Conservation (phyloP, 1,284 basidiomycete species). For the Ustilago curta region DNA sequence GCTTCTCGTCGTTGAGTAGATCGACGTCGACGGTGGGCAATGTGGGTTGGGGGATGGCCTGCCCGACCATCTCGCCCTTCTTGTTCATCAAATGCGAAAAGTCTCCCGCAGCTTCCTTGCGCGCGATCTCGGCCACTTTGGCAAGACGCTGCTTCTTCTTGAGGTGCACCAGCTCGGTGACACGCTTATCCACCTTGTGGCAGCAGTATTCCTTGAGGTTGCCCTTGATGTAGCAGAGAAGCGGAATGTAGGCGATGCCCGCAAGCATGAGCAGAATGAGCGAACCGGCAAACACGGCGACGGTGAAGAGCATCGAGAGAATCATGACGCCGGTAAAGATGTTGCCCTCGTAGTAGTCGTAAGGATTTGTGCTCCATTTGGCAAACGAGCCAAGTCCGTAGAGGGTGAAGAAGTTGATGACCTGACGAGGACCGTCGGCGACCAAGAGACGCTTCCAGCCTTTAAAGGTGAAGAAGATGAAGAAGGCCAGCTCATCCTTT, state of each 20-base stretch:
- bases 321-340: conserved; percentile 85
- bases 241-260: conserved; percentile 87
- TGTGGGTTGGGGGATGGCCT: conserved; percentile 92
- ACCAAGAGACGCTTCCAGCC: conserved; percentile 92
- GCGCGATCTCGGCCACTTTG: conserved; percentile 83
- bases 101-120: conserved; percentile 89
- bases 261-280: conserved; percentile 84
- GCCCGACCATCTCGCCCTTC: conserved; percentile 84
- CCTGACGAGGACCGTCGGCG: conserved; percentile 96
- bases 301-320: conserved; percentile 89
- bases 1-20: conserved; percentile 77
- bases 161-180: conserved; percentile 90
- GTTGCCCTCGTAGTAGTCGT: conserved; percentile 73
- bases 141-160: conserved; percentile 87
- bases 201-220: conserved; percentile 97
- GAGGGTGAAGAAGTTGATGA: conserved; percentile 92
- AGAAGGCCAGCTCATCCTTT: conserved; percentile 97
- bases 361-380: conserved; percentile 77
- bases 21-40: conserved; percentile 90
- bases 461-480: conserved; percentile 99
- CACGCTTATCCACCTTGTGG: conserved; percentile 97
- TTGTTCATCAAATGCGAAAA: conserved; percentile 92
- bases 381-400: conserved; percentile 89
- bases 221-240: conserved; percentile 93
- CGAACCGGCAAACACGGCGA: conserved; percentile 85